Evolutionary conservation across 805 yeast species (phyloP).

Genomic region (Lipomyces anomalus): DNA sequence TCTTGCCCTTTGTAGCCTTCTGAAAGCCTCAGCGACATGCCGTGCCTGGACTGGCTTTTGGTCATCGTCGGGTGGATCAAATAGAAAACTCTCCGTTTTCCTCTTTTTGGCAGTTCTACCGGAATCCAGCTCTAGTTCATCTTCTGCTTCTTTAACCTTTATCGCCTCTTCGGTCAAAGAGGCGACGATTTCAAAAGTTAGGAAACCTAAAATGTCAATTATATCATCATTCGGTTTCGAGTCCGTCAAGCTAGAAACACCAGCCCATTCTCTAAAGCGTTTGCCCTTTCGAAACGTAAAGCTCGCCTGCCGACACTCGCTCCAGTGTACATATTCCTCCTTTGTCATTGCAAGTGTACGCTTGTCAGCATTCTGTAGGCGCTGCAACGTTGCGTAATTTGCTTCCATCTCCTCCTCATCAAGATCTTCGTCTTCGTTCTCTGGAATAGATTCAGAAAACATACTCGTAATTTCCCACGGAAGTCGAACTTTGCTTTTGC

Average conservation of each 20-base stretch:
- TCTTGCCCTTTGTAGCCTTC: slow-evolving; percentile 58
- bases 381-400: slow-evolving; percentile 75
- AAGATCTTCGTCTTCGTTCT: slow-evolving; percentile 52
- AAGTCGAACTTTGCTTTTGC: slow-evolving; percentile 71
- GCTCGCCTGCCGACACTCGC: slow-evolving; percentile 95
- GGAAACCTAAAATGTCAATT: slow-evolving; percentile 87
- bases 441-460: slow-evolving; percentile 84
- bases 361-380: slow-evolving; percentile 89
- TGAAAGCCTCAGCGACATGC: slow-evolving; percentile 87
- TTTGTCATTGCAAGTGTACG: slow-evolving; percentile 89
- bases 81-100: slow-evolving; percentile 51
- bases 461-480: slow-evolving; percentile 96
- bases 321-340: slow-evolving; percentile 98
- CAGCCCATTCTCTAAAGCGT: slow-evolving; percentile 95
- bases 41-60: slow-evolving; percentile 70
- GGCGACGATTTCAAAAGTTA: slow-evolving; percentile 95
- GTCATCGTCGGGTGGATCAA: slow-evolving; percentile 84
- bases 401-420: slow-evolving; percentile 93
- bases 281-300: slow-evolving; percentile 93
- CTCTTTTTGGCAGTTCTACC: slow-evolving; percentile 39
- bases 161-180: slow-evolving; percentile 88
- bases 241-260: slow-evolving; percentile 74
- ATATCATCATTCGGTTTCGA: slow-evolving; percentile 94
- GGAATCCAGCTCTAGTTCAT: slow-evolving; percentile 38
- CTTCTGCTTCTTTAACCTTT: slow-evolving; percentile 66